Evolutionary conservation across 495 filamentous ascomycete species (phyloP).

Genomic region (Hypomontagnella monticulosa): DNA sequence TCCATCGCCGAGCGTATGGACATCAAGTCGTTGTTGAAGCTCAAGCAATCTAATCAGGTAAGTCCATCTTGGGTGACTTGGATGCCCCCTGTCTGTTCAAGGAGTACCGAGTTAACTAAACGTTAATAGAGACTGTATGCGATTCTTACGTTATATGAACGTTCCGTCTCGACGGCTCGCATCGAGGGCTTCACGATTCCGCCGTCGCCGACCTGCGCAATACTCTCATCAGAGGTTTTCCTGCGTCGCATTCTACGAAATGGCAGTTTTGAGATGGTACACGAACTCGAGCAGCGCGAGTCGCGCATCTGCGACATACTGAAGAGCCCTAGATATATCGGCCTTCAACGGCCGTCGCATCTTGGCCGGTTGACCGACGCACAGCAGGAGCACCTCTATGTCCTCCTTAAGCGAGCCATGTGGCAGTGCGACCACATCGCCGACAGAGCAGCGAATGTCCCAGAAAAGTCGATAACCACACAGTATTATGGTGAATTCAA

Average conservation of each 20-base stretch:
- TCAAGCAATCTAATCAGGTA: conserved; percentile 37
- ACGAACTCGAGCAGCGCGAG: conserved; percentile 43
- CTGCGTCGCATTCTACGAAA: conserved; percentile 27
- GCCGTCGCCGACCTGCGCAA: conserved; percentile 23
- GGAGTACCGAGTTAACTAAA: too few relatives aligned
- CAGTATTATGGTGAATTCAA: conserved; percentile 19
- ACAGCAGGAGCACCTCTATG: conserved; percentile 7
- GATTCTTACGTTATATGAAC: conserved; percentile 34
- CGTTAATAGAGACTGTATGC: neutral
- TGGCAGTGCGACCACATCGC: conserved; percentile 33
- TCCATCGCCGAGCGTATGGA: conserved; percentile 40
- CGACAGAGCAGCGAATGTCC: conserved; percentile 28
- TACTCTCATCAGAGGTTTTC: conserved; percentile 35
- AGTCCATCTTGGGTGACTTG: neutral
- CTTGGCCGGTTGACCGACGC: neutral
- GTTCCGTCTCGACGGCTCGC: conserved; percentile 29
- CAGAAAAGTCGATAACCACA: neutral
- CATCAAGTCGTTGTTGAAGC: conserved; percentile 18
- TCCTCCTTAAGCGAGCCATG: conserved; percentile 24
- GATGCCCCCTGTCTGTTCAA: neutral
- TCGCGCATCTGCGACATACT: conserved; percentile 35
- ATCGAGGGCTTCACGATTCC: conserved; percentile 6
- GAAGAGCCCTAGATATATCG: neutral
- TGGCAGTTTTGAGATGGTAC: conserved; percentile 29
- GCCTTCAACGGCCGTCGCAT: neutral